Percentiles rank a stretch among this genome's conserved stretches.
These are phyloP conservation scores for Ceratocystis cacaofunesta DNA, from an alignment of 2,329 filamentous ascomycete genomes.

Conservation along the genomic window DNA sequence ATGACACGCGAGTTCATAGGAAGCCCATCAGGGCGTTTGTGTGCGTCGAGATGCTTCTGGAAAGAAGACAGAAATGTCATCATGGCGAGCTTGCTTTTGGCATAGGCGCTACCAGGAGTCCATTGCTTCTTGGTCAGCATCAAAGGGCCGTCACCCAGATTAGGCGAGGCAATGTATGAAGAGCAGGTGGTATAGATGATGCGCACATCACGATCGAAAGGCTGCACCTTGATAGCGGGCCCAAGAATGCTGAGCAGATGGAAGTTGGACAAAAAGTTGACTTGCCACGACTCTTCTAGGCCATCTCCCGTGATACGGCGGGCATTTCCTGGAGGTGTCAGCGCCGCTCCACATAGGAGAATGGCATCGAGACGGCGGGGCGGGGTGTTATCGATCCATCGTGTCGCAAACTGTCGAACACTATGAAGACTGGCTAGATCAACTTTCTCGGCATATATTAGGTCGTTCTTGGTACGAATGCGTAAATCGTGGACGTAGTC, in stretches of 20 bases:
- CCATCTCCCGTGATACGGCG: constrained; percentile 56
- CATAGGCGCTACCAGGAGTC: constrained; percentile 43
- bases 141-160: constrained; percentile 36
- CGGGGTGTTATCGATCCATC: constrained; percentile 93
- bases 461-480: constrained; percentile 57
- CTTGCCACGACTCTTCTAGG: constrained; percentile 77
- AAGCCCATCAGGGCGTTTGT: constrained; percentile 67
- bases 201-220: constrained; percentile 82
- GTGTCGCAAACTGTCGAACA: constrained; percentile 83
- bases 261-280: constrained; percentile 93
- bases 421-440: constrained; percentile 80
- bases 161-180: constrained; percentile 66
- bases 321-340: constrained; percentile 52
- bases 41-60: constrained; percentile 78
- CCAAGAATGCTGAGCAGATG: constrained; percentile 84
- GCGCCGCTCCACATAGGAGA: constrained; percentile 67
- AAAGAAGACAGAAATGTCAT: constrained; percentile 83
- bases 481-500: constrained; percentile 88
- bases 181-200: constrained; percentile 78
- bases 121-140: constrained; percentile 35
- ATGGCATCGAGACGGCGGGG: constrained; percentile 81
- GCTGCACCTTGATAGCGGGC: constrained; percentile 79
- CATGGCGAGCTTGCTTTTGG: constrained; percentile 60
- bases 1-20: constrained; percentile 73
- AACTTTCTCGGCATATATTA: constrained; percentile 92